Conservation (phyloP, 2,329 filamentous ascomycete species). For the Fusarium succisae region DNA sequence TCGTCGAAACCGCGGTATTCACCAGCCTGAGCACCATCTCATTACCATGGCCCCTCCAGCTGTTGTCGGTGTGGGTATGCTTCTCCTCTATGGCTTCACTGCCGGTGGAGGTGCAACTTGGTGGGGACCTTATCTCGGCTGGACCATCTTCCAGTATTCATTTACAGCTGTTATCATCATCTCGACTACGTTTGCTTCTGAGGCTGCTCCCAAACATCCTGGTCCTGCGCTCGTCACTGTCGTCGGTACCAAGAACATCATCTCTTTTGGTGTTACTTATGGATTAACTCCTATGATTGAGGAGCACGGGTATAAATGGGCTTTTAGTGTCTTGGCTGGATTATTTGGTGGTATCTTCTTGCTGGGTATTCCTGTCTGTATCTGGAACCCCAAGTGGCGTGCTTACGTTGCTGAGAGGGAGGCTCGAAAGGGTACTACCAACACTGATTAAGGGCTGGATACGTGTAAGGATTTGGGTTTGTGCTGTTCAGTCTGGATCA, state of each 20-base stretch:
- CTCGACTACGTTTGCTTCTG: slow-evolving; percentile 10
- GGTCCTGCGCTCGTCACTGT: slow-evolving; percentile 11
- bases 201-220: slow-evolving; percentile 11
- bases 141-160: slow-evolving; percentile 17
- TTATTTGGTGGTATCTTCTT: slow-evolving; percentile 24
- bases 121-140: slow-evolving; percentile 12
- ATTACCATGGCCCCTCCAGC: slow-evolving; percentile 23
- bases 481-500: too few relatives aligned
- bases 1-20: slow-evolving; percentile 21
- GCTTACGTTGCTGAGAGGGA: slow-evolving; percentile 16
- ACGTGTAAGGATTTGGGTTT: too few relatives aligned
- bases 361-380: slow-evolving; percentile 26
- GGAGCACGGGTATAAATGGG: slow-evolving; percentile 1
- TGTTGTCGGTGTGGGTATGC: slow-evolving; percentile 19
- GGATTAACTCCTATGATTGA: slow-evolving; percentile 7
- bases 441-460: neutral
- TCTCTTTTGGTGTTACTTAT: slow-evolving; percentile 7
- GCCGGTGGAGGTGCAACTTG: neutral
- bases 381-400: slow-evolving; percentile 24
- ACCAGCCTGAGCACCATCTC: slow-evolving; percentile 26
- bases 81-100: slow-evolving; percentile 19
- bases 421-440: neutral
- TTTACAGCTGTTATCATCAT: slow-evolving; percentile 7
- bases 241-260: slow-evolving; percentile 11
- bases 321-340: slow-evolving; percentile 4